A percentile compares a stretch with the other conserved stretches of the same genome.
Evolutionary conservation across 495 filamentous ascomycete genomes (phyloP).

Genomic region (Aspergillus campestris): DNA sequence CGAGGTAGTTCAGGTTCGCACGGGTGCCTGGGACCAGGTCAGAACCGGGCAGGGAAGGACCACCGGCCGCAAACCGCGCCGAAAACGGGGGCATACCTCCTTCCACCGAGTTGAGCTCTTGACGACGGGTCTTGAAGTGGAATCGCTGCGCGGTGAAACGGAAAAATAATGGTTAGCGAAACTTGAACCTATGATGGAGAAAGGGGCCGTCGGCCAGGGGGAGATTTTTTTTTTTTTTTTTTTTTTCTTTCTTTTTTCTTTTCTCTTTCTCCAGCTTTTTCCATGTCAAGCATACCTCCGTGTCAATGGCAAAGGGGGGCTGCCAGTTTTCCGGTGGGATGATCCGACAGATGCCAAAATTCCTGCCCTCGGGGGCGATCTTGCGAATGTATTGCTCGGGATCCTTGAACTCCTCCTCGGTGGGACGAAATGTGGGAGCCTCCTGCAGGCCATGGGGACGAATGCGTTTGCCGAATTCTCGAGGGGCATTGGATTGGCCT

Average conservation of each 20-base stretch:
- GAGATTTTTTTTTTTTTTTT: not conserved
- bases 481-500: slow-evolving; percentile 64
- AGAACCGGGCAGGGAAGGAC: slow-evolving; percentile 30
- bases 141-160: slow-evolving; percentile 55
- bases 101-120: slow-evolving; percentile 97
- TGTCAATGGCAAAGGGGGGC: slow-evolving; percentile 91
- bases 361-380: slow-evolving; percentile 71
- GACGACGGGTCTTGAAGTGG: slow-evolving; percentile 92
- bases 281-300: slow-evolving; percentile 59
- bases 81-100: slow-evolving; percentile 64
- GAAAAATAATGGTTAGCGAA: slow-evolving; percentile 5
- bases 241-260: too few relatives aligned
- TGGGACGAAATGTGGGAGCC: slow-evolving; percentile 85
- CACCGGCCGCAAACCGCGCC: slow-evolving; percentile 26
- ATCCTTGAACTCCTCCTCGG: slow-evolving; percentile 88
- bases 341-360: slow-evolving; percentile 91
- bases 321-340: slow-evolving; percentile 92
- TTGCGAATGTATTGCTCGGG: slow-evolving; percentile 87
- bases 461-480: slow-evolving; percentile 66
- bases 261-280: too few relatives aligned
- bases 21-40: slow-evolving; percentile 61
- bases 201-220: not conserved
- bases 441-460: slow-evolving; percentile 80
- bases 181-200: not conserved
- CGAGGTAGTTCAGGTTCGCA: slow-evolving; percentile 91